A percentile compares a stretch with the other conserved stretches of the same genome.
Evolutionary conservation across 1,284 basidiomycete species (phyloP).

Genomic region (Pascua guehoae): DNA sequence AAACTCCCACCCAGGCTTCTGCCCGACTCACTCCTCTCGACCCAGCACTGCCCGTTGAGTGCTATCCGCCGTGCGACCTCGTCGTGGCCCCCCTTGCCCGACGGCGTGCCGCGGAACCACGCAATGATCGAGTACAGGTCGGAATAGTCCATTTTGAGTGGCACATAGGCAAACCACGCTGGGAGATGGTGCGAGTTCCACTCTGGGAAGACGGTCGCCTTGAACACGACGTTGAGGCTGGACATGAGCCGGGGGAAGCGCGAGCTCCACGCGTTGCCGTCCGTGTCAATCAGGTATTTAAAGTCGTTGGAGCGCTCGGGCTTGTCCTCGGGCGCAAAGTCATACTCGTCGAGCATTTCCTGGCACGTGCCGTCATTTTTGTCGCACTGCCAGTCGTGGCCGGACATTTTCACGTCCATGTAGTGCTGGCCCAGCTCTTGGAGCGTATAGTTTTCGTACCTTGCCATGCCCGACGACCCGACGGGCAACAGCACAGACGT

Average conservation of each 20-base stretch:
- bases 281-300: constrained; percentile 51
- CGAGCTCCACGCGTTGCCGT: constrained; percentile 50
- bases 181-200: constrained; percentile 49
- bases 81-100: constrained; percentile 46
- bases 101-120: constrained; percentile 49
- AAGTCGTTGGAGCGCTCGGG: constrained; percentile 45
- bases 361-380: constrained; percentile 47
- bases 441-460: constrained; percentile 28
- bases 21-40: constrained; percentile 43
- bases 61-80: constrained; percentile 50
- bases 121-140: constrained; percentile 50
- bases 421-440: constrained; percentile 43
- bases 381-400: constrained; percentile 45
- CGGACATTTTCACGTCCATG: constrained; percentile 47
- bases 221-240: constrained; percentile 47
- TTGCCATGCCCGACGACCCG: constrained; percentile 36
- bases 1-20: neutral
- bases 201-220: constrained; percentile 50
- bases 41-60: constrained; percentile 52
- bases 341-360: constrained; percentile 46
- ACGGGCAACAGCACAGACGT: constrained; percentile 38
- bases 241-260: constrained; percentile 50
- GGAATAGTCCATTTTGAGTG: constrained; percentile 51
- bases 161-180: constrained; percentile 51
- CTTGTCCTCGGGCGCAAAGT: constrained; percentile 41